Evolutionary conservation across 441 rosid species (phyloP), one percentile per base, ranked within the genome.

Genomic region (Adansonia madagascariensis): DNA sequence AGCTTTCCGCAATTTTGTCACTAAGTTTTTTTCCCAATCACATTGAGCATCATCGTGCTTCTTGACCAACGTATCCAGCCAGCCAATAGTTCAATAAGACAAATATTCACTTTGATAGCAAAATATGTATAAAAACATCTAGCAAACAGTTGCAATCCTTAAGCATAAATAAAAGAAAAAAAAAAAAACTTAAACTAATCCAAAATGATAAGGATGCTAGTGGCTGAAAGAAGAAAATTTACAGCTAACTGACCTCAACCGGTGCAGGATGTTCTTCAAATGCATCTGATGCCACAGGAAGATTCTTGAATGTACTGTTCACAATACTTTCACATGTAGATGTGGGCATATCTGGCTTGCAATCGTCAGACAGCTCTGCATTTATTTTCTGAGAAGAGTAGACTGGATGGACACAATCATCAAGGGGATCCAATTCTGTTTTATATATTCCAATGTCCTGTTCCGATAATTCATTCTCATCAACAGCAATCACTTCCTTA

Each of bases 181-280:
- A 31, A 31, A 24, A 24, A 24, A 24, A 24, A 24, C 24, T 24
- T 24, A 24, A 24, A 24, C 4, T 18, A 55, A 18, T 55, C 18
- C 49, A 31, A 71, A 53, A 0, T 27, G 10, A 71, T 55, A 0
- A 55, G 63, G 63, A 55, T 55, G 39, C 35, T 71, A 72, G 35
- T 0, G 4, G 31, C 35, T 39, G 20, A 56, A 72, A 72, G 6
- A 39, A 39, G 75, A 72, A 71, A 35, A 15, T 70, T 31, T 74
- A 56, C 75, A 8, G 43, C 75, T 67, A 63, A 82, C 89, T 85
- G 76, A 95, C 97, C 98, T 93, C 85, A 73, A 84, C 82, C 53
- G 80, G 80, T 14, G 80, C 73, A 80, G 66, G 73, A 71, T 69
- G 80, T 65, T 83, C 86, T 80, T 87, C 84, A 56, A 53, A 74